These are phyloP conservation scores for Epicoccum sorghinum DNA, from an alignment of 2,329 filamentous ascomycete genomes.

Conservation along the genomic window DNA sequence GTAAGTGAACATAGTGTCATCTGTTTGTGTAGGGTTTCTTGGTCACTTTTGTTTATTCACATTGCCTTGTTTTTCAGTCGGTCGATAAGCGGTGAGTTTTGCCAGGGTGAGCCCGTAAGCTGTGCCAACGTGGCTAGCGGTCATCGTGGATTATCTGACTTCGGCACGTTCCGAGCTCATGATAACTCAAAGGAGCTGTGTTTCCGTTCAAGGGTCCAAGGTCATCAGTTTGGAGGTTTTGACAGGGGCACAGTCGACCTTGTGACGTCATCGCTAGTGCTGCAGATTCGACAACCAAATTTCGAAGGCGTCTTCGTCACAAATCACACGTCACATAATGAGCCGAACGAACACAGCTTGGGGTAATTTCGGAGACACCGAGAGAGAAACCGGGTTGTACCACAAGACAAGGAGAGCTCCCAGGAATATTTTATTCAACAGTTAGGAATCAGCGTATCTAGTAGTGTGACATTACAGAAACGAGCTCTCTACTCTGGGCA, in stretches of 20 bases:
- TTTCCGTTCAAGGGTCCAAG: slow-evolving; percentile 6
- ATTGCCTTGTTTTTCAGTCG: slow-evolving; percentile 14
- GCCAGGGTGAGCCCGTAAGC: slow-evolving; percentile 12
- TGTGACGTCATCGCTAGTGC: slow-evolving; percentile 7
- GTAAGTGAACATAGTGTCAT: background rate
- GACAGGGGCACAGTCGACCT: background rate
- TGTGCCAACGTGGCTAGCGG: slow-evolving; percentile 16
- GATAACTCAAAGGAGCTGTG: background rate
- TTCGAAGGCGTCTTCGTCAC: too few species aligned
- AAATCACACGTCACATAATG: too few species aligned
- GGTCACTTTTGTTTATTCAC: slow-evolving; percentile 5
- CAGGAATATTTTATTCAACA: too few species aligned
- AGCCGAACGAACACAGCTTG: too few species aligned
- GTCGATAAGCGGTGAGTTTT: slow-evolving; percentile 14
- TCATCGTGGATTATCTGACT: background rate
- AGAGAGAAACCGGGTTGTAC: too few species aligned
- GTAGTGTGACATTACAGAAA: too few species aligned
- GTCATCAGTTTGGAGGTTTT: background rate
- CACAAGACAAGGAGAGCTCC: too few species aligned
- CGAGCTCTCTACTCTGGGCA: too few species aligned
- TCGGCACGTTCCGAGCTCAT: slow-evolving; percentile 1
- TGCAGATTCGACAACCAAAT: background rate
- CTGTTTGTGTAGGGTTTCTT: background rate
- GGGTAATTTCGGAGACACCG: too few species aligned
- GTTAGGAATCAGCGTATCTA: too few species aligned